Evolutionary conservation across 1,139 yeast genomes (phyloP), one percentile per base, ranked within the genome.

Genomic region (Blastobotrys indianensis): DNA sequence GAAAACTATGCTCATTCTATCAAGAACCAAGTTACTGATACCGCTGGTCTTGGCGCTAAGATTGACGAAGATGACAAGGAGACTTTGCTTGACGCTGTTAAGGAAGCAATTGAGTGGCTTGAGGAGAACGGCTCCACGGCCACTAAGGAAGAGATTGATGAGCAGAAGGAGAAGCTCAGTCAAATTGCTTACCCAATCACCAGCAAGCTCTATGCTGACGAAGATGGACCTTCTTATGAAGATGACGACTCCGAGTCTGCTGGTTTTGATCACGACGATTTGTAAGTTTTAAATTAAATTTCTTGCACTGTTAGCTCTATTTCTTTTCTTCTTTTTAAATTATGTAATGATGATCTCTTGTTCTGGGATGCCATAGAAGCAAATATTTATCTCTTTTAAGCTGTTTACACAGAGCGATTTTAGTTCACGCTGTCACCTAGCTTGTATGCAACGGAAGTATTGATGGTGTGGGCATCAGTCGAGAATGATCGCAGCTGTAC

Each of bases 61-160:
- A 73, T 90, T 62, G 87, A 79, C 49, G 95, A 84, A 59, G 96
- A 87, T 53, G 98, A 92, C 70, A 86, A 85, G 74, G 95, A 87
- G 72, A 76, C 95, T 55, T 74, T 92, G 62, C 74, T 77, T 59
- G 97, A 90, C 61, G 96, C 97, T 52, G 73, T 87, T 59, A 81
- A 82, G 67, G 97, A 92, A 67, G 79, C 88, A 46, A 70, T 84
- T 56, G 95, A 85, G 68, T 92, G 94, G 81, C 73, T 92, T 58
- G 88, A 82, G 59, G 97, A 90, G 64, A 86, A 85, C 70, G 84
- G 79, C 62, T 94, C 85, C 50, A 69, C 82, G 51, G 97, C 97
- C 40, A 78, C 94, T 50, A 79, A 84, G 60, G 97, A 88, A 69
- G 98, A 92, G 63, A 84, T 85, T 60, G 95, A 87, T 52, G 97